Evolutionary conservation across 768 basidiomycete genomes (phyloP).

Genomic region (Trichaptum fuscoviolaceum): DNA sequence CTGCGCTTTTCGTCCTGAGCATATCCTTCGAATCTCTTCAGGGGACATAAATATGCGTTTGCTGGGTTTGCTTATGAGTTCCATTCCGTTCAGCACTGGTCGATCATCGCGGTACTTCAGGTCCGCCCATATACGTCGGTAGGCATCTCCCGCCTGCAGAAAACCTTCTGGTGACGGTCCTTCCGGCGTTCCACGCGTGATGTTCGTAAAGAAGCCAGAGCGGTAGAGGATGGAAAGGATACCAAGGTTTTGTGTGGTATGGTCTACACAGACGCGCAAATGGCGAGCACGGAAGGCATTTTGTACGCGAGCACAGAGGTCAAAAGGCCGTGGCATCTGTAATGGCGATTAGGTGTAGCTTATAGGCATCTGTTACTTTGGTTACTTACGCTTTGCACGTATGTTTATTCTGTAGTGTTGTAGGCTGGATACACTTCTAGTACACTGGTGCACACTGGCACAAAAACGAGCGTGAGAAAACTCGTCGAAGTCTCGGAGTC

Average conservation of each 20-base stretch:
- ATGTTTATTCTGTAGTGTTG: too few relatives aligned
- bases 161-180: constrained; percentile 65
- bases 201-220: constrained; percentile 76
- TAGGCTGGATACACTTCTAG: too few relatives aligned
- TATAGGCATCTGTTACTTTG: too few relatives aligned
- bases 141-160: constrained; percentile 47
- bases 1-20: constrained; percentile 77
- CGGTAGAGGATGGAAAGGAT: constrained; percentile 91
- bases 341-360: background rate
- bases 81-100: constrained; percentile 76
- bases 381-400: too few relatives aligned
- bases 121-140: constrained; percentile 86
- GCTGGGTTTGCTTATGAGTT: constrained; percentile 80
- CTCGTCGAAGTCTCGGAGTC: too few relatives aligned
- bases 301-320: constrained; percentile 86
- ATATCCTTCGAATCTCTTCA: constrained; percentile 69
- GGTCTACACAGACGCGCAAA: constrained; percentile 67
- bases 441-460: too few relatives aligned
- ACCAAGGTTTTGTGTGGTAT: constrained; percentile 85
- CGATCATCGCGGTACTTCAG: constrained; percentile 91
- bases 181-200: constrained; percentile 73
- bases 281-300: constrained; percentile 91
- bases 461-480: too few relatives aligned
- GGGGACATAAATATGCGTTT: constrained; percentile 71
- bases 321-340: constrained; percentile 60